Base-by-base conservation (phyloP, 139 green algal species). In the Pedinophyceae sp. region DNA sequence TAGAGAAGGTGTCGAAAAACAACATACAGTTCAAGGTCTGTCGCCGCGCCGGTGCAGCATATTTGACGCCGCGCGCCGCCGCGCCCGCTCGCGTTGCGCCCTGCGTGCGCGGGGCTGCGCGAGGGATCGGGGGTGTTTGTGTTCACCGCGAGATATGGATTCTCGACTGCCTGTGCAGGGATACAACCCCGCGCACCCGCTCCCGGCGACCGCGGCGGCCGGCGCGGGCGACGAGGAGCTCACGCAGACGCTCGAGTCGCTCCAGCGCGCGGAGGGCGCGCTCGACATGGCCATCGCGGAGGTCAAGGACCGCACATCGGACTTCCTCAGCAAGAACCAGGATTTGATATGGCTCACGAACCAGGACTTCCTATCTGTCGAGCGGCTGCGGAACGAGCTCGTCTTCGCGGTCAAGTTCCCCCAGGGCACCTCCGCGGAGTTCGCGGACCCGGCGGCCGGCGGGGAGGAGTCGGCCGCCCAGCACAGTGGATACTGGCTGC, bases 1-100 rank as follows among this genome's bases (percentile, higher is more conserved):
- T 97, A 6, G 76, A 91, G 66, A 97, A 97, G 72, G 84, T 84
- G 63, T 66, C 50, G 23, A 96, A 96, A 63, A 93, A 92, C 63
- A 84, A 80, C 50, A 78, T 93, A 24, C 65, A 81, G 50, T 87
- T 76, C 77, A 79, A 61, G 48, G n/a, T n/a, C n/a, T n/a, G n/a
- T n/a, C n/a, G n/a, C n/a, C n/a, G n/a, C n/a, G n/a, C n/a, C n/a
- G n/a, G n/a, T n/a, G n/a, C n/a, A n/a, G n/a, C n/a, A n/a, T n/a
- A n/a, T 23, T n/a, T n/a, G n/a, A n/a, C n/a, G n/a, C n/a, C n/a
- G n/a, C n/a, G n/a, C n/a, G n/a, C n/a, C n/a, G n/a, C n/a, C n/a
- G n/a, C n/a, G n/a, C n/a, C n/a, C n/a, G n/a, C n/a, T n/a, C n/a
- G n/a, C n/a, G n/a, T n/a, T n/a, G n/a, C n/a, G n/a, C n/a, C n/a